phyloP scores from a whole-genome alignment of 1,284 basidiomycete species.

The Microbotryum silenes-acaulis region DNA sequence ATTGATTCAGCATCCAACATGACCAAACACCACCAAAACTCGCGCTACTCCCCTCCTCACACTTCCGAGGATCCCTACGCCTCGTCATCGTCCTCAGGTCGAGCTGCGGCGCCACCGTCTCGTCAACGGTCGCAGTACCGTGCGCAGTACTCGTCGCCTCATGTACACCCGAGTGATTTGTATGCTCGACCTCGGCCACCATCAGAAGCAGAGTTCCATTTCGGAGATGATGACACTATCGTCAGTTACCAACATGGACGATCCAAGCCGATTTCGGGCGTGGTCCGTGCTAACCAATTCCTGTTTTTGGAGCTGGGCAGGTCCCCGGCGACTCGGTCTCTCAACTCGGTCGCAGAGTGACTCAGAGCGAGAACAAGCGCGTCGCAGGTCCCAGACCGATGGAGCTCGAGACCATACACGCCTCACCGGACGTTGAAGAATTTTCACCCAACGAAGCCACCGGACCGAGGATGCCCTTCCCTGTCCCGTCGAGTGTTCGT shows the following conservation, averaged over 20 bases:
- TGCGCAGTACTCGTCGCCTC: background rate
- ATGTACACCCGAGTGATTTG: conserved; percentile 8
- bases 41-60: no score
- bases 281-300: background rate
- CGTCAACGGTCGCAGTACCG: background rate
- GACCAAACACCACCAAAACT: no score
- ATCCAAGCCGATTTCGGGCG: conserved; percentile 12
- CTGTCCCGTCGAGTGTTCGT: no score
- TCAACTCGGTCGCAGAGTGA: conserved; percentile 25
- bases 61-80: no score
- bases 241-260: conserved; percentile 4
- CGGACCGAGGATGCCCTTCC: background rate
- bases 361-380: conserved; percentile 4
- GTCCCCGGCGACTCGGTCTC: conserved; percentile 19
- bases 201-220: conserved; percentile 22
- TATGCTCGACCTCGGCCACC: conserved; percentile 15
- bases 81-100: no score
- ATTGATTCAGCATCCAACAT: no score
- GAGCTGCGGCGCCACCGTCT: no score
- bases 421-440: conserved; percentile 4
- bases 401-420: background rate
- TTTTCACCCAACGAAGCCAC: conserved; percentile 2
- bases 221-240: conserved; percentile 18
- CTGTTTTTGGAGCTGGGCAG: background rate
- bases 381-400: conserved; percentile 24